Base-by-base conservation (phyloP, 306 rosid species). In the Fagus sylvatica region DNA sequence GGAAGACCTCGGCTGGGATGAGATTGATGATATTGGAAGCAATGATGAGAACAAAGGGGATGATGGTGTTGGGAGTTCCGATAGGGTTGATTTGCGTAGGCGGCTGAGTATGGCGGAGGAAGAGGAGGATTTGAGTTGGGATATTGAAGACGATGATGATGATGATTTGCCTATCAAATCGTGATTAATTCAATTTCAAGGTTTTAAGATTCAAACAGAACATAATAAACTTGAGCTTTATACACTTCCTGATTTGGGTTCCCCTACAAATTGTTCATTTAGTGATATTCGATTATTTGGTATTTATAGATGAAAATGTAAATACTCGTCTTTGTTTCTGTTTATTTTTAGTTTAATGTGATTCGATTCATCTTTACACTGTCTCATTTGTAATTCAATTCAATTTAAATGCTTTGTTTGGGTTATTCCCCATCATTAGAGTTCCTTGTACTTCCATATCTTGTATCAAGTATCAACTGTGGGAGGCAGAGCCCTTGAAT, bases 91-190 rank as follows among this genome's bases (percentile, higher is more conserved):
- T 85, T 80, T 91, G 85, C 86, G 60, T n/a, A 91, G 87, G 89
- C 81, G 87, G 76, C 59, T 83, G 75, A 75, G 77, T 43, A 60
- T 78, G 15, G 89, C 83, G 0, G 96, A 88, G 33, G 90, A 91
- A 66, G 98, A 90, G 59, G 97, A 90, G 80, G 97, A 92, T 84
- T 88, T 92, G 73, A 92, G 88, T 80, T 95, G 99, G 99, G 98
- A 95, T 70, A 79, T 84, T 66, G 97, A 92, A 80, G 98, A 46
- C 4, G 4, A 91, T 30, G 90, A 86, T 32, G 94, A 93, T 59
- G 84, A 75, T 19, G 77, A 79, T 19, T 83, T 69, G 36, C 78
- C 76, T 68, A 51, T 69, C 12, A 90, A 88, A 76, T 89, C 90
- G 69, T 89, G 91, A 90, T 53, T 53, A 60, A 36, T 71, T 76